Base-by-base conservation (phyloP, 169 alveolate species). In the Cryptosporidium viatorum region DNA sequence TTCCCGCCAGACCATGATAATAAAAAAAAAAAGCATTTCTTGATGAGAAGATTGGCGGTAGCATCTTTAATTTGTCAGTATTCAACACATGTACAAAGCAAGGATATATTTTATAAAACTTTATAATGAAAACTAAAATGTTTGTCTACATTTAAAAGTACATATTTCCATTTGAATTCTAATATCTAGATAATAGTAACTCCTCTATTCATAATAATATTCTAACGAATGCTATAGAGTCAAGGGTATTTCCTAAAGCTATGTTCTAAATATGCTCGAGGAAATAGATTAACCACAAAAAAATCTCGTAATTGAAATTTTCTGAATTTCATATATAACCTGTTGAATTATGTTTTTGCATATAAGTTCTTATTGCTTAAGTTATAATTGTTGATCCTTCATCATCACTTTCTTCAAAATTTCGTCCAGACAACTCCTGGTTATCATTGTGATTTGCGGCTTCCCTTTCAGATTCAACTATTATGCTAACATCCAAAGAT, bases 391-490 rank as follows among this genome's bases (percentile, higher is more conserved):
- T 65, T 37, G 71, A 65, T 65, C 33, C 29, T n/a, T 65, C 71
- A 16, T 33, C 51, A 10, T 65, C 71, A 37, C 71, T 65, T 37
- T 10, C 71, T 9, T 65, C 71, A 29, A 7, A 26, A 39, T 65
- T 33, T 31, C 0, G 21, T 39, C 12, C 48, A 18, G 50, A 21
- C 3, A n/a, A 33, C 50, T 18, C 50, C 23, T 37, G 71, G 26
- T 0, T 39, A 16, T 33, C 71, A 50, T 31, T 73, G 8, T 52
- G 31, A 18, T 23, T 21, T 52, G 35, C 29, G 0, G 18, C 70
- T 23, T 59, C 86, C n/a, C 55, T 73, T 37, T 73, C 86, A 55
- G 86, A 73, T 16, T 73, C 86, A 52, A 73, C 68, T 12, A 59
- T 14, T 52, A 73, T 73, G 51, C 86, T 73, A n/a, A 73, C 86